Conservation (phyloP, 306 rosid species). For the Prunus mongolica region DNA sequence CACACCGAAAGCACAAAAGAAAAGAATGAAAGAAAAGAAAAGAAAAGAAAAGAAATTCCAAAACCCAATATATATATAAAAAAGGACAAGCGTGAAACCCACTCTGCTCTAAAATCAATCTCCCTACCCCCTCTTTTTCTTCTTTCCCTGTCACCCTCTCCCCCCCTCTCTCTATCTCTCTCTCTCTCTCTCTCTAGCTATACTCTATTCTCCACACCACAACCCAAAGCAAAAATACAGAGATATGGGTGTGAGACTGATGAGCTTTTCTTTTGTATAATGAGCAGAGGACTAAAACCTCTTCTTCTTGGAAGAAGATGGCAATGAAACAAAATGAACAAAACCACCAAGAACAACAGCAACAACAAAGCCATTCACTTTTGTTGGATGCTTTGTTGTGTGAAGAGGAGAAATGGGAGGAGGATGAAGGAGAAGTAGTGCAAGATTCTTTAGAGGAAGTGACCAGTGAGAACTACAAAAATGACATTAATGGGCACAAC, state of each 20-base stretch:
- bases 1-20: slow-evolving; percentile 74
- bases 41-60: not conserved
- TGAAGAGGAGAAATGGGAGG: slow-evolving; percentile 71
- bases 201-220: slow-evolving; percentile 11
- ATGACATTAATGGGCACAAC: not conserved
- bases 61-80: not conserved
- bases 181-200: not conserved
- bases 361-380: slow-evolving; percentile 36
- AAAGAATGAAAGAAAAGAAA: not conserved
- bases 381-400: slow-evolving; percentile 62
- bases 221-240: slow-evolving; percentile 1
- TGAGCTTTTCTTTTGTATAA: slow-evolving; percentile 38
- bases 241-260: slow-evolving; percentile 34
- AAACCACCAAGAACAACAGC: slow-evolving; percentile 11
- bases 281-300: slow-evolving; percentile 38
- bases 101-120: slow-evolving; percentile 42
- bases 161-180: slow-evolving; percentile 4
- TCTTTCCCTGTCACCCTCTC: slow-evolving; percentile 1
- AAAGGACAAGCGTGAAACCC: slow-evolving; percentile 84
- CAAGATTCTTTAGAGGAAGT: not conserved
- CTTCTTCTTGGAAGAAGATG: slow-evolving; percentile 73
- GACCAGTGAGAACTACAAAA: slow-evolving; percentile 8
- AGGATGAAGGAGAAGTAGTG: slow-evolving; percentile 29
- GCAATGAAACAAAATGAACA: slow-evolving; percentile 41
- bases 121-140: slow-evolving; percentile 9